These are phyloP conservation scores for Cystobasidium ongulense DNA, from an alignment of 768 basidiomycete species.

Conservation along the genomic window DNA sequence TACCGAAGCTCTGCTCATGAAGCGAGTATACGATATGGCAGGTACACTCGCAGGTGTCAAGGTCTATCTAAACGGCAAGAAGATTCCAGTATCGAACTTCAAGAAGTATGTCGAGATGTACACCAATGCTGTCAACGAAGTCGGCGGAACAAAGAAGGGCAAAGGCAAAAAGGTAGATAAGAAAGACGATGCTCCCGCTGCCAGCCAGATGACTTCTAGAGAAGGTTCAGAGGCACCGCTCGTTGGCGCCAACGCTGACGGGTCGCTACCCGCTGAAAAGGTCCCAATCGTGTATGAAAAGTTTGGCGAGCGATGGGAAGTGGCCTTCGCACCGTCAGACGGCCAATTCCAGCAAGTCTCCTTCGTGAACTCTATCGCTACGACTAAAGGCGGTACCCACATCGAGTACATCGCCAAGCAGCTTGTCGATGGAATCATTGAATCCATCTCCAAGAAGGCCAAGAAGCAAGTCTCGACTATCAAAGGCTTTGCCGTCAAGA, in stretches of 20 bases:
- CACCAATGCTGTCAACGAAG: constrained; percentile 60
- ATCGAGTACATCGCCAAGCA: constrained; percentile 77
- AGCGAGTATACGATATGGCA: constrained; percentile 92
- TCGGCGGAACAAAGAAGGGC: constrained; percentile 48
- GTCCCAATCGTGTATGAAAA: constrained; percentile 73
- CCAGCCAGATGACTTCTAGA: not conserved
- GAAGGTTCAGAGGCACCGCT: constrained; percentile 31
- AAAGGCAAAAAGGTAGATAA: constrained; percentile 22
- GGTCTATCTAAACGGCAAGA: constrained; percentile 84
- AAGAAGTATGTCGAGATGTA: constrained; percentile 96
- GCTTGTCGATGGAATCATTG: constrained; percentile 72
- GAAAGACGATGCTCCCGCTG: not conserved
- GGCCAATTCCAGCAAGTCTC: constrained; percentile 88
- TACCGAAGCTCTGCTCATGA: constrained; percentile 74
- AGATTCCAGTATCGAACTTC: constrained; percentile 80
- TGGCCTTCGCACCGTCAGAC: constrained; percentile 88
- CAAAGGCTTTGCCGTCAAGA: constrained; percentile 87
- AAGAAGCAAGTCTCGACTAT: constrained; percentile 84
- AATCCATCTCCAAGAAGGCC: constrained; percentile 75
- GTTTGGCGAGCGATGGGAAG: constrained; percentile 77
- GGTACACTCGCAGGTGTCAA: constrained; percentile 91
- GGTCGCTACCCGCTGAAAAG: constrained; percentile 51
- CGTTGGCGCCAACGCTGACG: constrained; percentile 26
- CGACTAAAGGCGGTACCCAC: constrained; percentile 92
- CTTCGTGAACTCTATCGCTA: constrained; percentile 95